phyloP scores from a whole-genome alignment of 345 rosid genomes.

The Eucalyptus polyanthemos region DNA sequence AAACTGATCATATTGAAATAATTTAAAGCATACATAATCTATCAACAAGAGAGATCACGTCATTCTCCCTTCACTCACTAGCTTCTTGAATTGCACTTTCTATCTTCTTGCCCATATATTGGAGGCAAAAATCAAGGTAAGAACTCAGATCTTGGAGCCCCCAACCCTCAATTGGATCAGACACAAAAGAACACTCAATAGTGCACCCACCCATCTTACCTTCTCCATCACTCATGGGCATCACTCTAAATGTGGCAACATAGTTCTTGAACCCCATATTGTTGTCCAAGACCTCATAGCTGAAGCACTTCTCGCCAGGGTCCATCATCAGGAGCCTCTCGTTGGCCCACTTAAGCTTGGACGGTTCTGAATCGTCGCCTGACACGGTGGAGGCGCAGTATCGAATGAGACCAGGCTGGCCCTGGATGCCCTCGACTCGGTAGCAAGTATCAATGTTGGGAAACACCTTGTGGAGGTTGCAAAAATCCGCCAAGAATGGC shows the following conservation, averaged over 20 bases:
- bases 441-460: conserved; percentile 33
- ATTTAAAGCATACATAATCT: not conserved
- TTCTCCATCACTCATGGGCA: conserved; percentile 1
- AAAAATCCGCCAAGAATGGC: conserved; percentile 45
- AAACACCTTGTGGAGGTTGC: conserved; percentile 41
- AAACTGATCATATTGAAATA: not conserved
- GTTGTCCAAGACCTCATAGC: conserved; percentile 51
- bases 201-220: conserved; percentile 7
- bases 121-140: conserved; percentile 13
- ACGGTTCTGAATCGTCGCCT: not conserved
- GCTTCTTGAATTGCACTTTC: not conserved
- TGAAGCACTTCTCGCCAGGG: conserved; percentile 20
- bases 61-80: not conserved
- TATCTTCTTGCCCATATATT: conserved; percentile 31
- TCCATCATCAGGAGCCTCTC: conserved; percentile 43
- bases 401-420: conserved; percentile 45
- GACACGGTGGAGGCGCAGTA: conserved; percentile 16
- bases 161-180: conserved; percentile 55
- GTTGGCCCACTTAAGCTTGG: conserved; percentile 22
- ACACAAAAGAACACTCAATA: conserved; percentile 56
- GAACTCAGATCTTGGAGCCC: conserved; percentile 24
- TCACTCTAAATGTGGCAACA: conserved; percentile 25
- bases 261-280: conserved; percentile 38
- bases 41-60: not conserved
- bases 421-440: conserved; percentile 30